A percentile compares a stretch with the other conserved stretches of the same genome.
Evolutionary conservation across 2,329 filamentous ascomycete species (phyloP).

Genomic region (Fusarium avenaceum): DNA sequence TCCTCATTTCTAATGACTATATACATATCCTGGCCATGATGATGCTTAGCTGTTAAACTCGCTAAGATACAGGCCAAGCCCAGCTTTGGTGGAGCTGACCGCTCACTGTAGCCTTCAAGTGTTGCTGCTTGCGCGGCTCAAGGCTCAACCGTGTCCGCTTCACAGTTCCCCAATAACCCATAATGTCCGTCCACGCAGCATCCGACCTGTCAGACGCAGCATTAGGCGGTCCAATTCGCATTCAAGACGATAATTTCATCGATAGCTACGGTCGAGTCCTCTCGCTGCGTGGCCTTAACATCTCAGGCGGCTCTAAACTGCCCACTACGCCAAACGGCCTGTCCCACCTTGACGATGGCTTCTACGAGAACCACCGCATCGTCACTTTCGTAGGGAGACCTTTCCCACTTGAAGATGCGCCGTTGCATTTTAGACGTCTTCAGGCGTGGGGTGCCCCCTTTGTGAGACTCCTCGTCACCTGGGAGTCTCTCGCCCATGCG

Average conservation of each 20-base stretch:
- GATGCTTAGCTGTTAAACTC: constrained; percentile 12
- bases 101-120: background rate
- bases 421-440: constrained; percentile 56
- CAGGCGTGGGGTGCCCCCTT: constrained; percentile 57
- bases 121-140: constrained; percentile 32
- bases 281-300: constrained; percentile 58
- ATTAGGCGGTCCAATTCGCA: constrained; percentile 51
- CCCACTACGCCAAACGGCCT: constrained; percentile 56
- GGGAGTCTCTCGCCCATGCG: constrained; percentile 57
- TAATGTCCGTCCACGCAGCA: constrained; percentile 47
- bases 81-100: constrained; percentile 31
- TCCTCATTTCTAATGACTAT: background rate
- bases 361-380: constrained; percentile 57
- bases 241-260: constrained; percentile 51
- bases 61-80: constrained; percentile 32
- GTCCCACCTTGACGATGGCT: constrained; percentile 57
- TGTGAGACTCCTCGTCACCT: constrained; percentile 58
- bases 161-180: constrained; percentile 7
- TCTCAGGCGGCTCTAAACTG: constrained; percentile 58
- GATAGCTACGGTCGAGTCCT: constrained; percentile 57
- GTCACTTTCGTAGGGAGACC: constrained; percentile 57
- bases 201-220: constrained; percentile 55
- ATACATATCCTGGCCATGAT: background rate
- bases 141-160: constrained; percentile 30
- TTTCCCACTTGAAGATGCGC: constrained; percentile 56